Evolutionary conservation across 1,284 basidiomycete species (phyloP).

Genomic region (Neonothopanus nambi): DNA sequence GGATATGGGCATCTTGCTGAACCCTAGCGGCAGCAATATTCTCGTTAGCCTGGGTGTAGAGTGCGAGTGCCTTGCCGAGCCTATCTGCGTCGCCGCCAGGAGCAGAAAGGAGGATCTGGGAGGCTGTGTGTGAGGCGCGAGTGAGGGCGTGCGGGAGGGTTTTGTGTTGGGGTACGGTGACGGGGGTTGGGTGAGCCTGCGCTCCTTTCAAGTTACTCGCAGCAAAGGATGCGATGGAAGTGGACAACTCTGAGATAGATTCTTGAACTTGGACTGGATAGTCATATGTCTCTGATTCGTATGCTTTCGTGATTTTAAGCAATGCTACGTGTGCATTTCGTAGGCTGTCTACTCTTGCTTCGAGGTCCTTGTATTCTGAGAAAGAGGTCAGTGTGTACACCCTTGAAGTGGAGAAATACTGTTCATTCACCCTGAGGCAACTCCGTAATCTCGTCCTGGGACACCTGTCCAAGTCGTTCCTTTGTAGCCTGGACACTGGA

Average conservation of each 20-base stretch:
- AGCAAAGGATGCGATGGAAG: conserved; percentile 83
- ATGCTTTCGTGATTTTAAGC: conserved; percentile 79
- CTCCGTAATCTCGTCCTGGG: conserved; percentile 94
- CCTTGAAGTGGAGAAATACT: too few species aligned
- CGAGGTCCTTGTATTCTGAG: conserved; percentile 94
- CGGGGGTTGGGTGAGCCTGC: conserved; percentile 47
- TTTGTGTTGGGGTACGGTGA: conserved; percentile 89
- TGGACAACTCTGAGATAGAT: conserved; percentile 69
- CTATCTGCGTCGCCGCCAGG: conserved; percentile 57
- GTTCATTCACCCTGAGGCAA: conserved; percentile 78
- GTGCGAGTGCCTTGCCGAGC: conserved; percentile 74
- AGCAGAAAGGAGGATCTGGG: conserved; percentile 52
- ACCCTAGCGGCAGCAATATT: conserved; percentile 86
- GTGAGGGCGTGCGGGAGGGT: conserved; percentile 93
- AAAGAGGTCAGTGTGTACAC: too few species aligned
- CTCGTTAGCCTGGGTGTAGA: conserved; percentile 86
- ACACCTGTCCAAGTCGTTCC: conserved; percentile 88
- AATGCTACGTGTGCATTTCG: conserved; percentile 77
- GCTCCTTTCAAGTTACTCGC: conserved; percentile 85
- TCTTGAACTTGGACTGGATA: conserved; percentile 82
- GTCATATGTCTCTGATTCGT: conserved; percentile 87
- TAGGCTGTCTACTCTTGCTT: conserved; percentile 92
- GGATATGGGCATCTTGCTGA: conserved; percentile 79
- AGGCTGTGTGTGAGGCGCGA: conserved; percentile 77
- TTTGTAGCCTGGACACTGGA: conserved; percentile 88